Conservation (phyloP, 768 basidiomycete species). For the Suillus hirtellus region DNA sequence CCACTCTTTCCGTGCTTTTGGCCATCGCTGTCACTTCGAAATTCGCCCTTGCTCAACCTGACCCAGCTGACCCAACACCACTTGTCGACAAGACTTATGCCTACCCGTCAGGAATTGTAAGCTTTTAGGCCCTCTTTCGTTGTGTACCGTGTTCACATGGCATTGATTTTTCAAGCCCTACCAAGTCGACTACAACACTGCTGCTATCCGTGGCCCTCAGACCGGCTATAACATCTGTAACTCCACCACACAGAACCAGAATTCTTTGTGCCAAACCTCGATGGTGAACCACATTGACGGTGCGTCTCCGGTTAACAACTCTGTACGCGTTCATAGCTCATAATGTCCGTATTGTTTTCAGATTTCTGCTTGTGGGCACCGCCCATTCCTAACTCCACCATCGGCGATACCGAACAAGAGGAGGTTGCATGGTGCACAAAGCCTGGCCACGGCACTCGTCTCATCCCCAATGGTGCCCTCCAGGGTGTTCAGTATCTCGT, state of each 20-base stretch:
- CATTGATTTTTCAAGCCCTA: constrained; percentile 41
- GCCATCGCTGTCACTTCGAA: constrained; percentile 32
- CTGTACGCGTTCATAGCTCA: background rate
- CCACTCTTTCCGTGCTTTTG: constrained; percentile 45
- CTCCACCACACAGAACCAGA: constrained; percentile 60
- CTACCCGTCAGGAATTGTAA: constrained; percentile 44
- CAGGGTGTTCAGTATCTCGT: constrained; percentile 63
- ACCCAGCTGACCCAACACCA: constrained; percentile 48
- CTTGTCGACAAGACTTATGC: constrained; percentile 46
- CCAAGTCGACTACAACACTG: constrained; percentile 45
- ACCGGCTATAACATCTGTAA: constrained; percentile 69
- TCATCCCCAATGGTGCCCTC: constrained; percentile 66
- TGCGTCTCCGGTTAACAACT: constrained; percentile 9
- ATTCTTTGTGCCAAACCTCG: constrained; percentile 68
- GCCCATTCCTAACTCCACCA: constrained; percentile 44
- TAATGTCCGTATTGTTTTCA: constrained; percentile 36
- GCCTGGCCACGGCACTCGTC: constrained; percentile 62
- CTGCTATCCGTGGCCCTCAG: constrained; percentile 56
- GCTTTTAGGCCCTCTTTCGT: constrained; percentile 13
- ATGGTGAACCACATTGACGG: constrained; percentile 57
- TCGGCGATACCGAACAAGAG: constrained; percentile 65
- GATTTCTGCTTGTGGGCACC: constrained; percentile 77
- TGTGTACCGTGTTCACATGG: background rate
- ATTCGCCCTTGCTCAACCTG: constrained; percentile 30
- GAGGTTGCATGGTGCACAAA: constrained; percentile 78